phyloP scores from a whole-genome alignment of 2,329 filamentous ascomycete species.

The Botryotinia globosa region DNA sequence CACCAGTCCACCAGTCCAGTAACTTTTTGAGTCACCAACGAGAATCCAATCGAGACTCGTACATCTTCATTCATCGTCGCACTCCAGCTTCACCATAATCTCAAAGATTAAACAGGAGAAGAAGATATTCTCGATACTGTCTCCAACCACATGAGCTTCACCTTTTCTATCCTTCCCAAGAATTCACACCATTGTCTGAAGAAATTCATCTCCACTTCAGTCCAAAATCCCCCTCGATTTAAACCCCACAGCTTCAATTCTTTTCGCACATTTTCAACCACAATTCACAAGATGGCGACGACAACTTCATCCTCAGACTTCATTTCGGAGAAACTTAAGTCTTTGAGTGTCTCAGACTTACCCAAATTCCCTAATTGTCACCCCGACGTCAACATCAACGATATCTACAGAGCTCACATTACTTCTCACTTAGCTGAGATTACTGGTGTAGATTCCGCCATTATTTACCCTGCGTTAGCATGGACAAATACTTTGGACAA shows the following conservation, averaged over 20 bases:
- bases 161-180: not conserved
- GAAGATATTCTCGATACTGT: not conserved
- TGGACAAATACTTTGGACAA: slow-evolving; percentile 80
- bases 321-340: slow-evolving; percentile 33
- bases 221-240: slow-evolving; percentile 19
- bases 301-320: slow-evolving; percentile 21
- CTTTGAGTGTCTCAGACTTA: slow-evolving; percentile 31
- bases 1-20: too few relatives aligned
- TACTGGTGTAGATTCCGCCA: slow-evolving; percentile 65
- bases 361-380: slow-evolving; percentile 53
- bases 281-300: slow-evolving; percentile 32
- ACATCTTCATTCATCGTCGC: not conserved
- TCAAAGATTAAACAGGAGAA: not conserved
- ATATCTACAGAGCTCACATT: slow-evolving; percentile 77
- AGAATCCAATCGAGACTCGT: not conserved
- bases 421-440: slow-evolving; percentile 65
- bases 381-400: slow-evolving; percentile 70
- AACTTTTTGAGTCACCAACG: slow-evolving; percentile 1
- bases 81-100: not conserved
- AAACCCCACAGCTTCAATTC: slow-evolving; percentile 21
- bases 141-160: slow-evolving; percentile 4
- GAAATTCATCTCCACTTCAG: slow-evolving; percentile 17
- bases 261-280: slow-evolving; percentile 24
- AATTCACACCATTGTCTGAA: not conserved
- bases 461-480: slow-evolving; percentile 72